These are phyloP conservation scores for Aspergillus flavus DNA, from an alignment of 2,329 filamentous ascomycete species.

Conservation along the genomic window DNA sequence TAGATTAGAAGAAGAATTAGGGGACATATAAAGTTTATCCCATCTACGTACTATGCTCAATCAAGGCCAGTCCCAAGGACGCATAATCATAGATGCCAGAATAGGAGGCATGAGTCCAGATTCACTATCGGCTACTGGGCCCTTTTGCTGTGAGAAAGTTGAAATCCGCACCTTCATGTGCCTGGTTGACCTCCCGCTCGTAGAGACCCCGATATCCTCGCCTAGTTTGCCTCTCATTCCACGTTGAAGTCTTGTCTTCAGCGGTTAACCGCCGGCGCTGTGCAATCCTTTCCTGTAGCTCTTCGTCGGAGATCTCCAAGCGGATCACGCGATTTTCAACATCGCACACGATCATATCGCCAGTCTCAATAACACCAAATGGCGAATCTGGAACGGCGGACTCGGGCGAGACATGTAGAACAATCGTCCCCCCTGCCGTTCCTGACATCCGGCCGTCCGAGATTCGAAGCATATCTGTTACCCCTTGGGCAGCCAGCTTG, in stretches of 20 bases:
- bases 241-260: conserved; percentile 3
- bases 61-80: no score
- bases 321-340: conserved; percentile 46
- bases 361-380: conserved; percentile 52
- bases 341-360: conserved; percentile 53
- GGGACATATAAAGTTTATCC: no score
- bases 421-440: conserved; percentile 58
- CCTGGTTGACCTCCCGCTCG: conserved; percentile 47
- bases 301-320: conserved; percentile 46
- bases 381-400: conserved; percentile 50
- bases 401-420: conserved; percentile 58
- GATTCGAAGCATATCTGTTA: conserved; percentile 57
- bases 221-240: conserved; percentile 28
- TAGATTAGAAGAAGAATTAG: no score
- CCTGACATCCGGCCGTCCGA: conserved; percentile 60
- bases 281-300: conserved; percentile 43
- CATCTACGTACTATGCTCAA: no score
- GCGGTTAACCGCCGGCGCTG: not conserved
- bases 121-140: not conserved
- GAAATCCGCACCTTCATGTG: conserved; percentile 46
- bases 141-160: conserved; percentile 37
- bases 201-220: conserved; percentile 46
- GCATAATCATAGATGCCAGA: no score
- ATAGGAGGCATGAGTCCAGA: not conserved
- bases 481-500: conserved; percentile 50